phyloP scores from a whole-genome alignment of 805 yeast genomes.

The Limtongozyma cylindracea region DNA sequence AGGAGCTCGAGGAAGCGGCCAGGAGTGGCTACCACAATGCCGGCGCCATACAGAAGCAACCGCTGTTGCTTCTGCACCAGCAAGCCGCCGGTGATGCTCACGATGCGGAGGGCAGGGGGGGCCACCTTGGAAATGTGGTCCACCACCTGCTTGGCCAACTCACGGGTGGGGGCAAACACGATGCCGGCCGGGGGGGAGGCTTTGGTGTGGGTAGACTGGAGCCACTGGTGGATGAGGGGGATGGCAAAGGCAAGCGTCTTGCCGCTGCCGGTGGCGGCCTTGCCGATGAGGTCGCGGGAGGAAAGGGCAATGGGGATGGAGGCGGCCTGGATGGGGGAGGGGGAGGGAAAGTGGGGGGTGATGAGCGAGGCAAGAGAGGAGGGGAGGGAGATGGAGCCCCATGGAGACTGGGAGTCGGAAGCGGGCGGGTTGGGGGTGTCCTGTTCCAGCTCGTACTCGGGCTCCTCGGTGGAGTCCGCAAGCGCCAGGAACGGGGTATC shows the following conservation, averaged over 20 bases:
- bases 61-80: constrained; percentile 88
- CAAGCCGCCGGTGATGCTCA: constrained; percentile 82
- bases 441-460: too few species aligned
- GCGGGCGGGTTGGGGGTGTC: too few species aligned
- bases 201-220: constrained; percentile 8
- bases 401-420: too few species aligned
- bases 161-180: constrained; percentile 88
- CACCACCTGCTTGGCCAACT: constrained; percentile 81
- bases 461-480: too few species aligned
- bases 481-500: too few species aligned
- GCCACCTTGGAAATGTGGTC: constrained; percentile 44
- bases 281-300: constrained; percentile 75
- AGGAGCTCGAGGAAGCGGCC: constrained; percentile 75
- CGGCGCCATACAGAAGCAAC: constrained; percentile 46
- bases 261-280: constrained; percentile 96
- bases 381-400: too few species aligned
- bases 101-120: constrained; percentile 30
- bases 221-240: constrained; percentile 70
- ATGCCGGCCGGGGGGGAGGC: constrained; percentile 37
- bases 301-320: constrained; percentile 51
- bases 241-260: constrained; percentile 90
- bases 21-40: constrained; percentile 79
- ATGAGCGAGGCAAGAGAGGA: not conserved
- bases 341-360: constrained; percentile 18
- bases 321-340: constrained; percentile 65